phyloP scores from a whole-genome alignment of 352 stramenopile species.

The Phytophthora sp. region DNA sequence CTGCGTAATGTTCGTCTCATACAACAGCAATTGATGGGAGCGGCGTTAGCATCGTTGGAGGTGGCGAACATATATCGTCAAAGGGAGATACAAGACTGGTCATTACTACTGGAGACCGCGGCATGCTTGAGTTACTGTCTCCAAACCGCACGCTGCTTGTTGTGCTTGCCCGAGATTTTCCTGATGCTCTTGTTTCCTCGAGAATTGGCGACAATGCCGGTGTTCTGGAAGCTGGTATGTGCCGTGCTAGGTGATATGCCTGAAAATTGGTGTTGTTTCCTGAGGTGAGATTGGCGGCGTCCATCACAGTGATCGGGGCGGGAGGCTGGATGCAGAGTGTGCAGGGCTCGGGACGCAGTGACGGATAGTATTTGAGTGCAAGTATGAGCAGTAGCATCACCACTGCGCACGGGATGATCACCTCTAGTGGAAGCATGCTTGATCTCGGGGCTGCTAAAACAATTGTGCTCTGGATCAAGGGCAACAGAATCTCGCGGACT shows the following conservation, averaged over 20 bases:
- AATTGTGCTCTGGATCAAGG: background rate
- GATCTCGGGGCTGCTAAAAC: constrained; percentile 1
- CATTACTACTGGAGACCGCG: constrained; percentile 23
- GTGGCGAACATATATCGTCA: constrained; percentile 17
- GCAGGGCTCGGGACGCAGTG: constrained; percentile 2
- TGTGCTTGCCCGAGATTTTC: constrained; percentile 8
- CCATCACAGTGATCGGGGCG: background rate
- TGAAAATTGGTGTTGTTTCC: background rate
- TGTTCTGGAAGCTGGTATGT: constrained; percentile 4
- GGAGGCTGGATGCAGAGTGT: constrained; percentile 1
- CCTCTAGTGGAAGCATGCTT: constrained; percentile 14
- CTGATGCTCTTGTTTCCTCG: constrained; percentile 22
- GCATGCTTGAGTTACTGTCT: background rate
- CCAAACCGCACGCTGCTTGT: constrained; percentile 1
- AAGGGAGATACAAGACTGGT: constrained; percentile 34
- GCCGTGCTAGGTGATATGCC: constrained; percentile 18
- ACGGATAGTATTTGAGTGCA: constrained; percentile 13
- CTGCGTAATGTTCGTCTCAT: background rate
- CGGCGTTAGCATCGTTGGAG: background rate
- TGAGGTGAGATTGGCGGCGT: constrained; percentile 5
- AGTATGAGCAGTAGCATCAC: constrained; percentile 25
- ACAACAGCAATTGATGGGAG: constrained; percentile 9
- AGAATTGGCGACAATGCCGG: constrained; percentile 15
- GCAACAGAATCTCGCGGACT: background rate
- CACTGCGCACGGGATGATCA: constrained; percentile 12